Conservation (phyloP, 164 flowering plant species). For the Dillenia turbinata region DNA sequence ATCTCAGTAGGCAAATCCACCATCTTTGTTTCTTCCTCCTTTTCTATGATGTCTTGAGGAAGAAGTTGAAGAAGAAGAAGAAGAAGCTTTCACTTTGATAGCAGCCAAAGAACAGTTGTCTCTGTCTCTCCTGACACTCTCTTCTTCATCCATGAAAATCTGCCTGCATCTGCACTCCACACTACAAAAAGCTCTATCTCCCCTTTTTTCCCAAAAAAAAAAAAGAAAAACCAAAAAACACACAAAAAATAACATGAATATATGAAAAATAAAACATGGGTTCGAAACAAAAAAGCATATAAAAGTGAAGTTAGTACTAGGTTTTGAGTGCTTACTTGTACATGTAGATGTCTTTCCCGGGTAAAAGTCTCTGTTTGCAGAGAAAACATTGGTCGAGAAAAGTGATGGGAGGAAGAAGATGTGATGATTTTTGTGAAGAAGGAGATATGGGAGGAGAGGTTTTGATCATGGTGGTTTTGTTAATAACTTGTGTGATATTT, state of each 20-base stretch:
- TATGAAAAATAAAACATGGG: neutral
- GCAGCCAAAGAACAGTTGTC: constrained; percentile 41
- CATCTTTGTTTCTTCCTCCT: constrained; percentile 24
- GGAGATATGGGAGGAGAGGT: constrained; percentile 13
- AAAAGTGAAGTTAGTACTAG: too few species aligned
- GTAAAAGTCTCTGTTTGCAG: constrained; percentile 51
- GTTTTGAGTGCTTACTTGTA: constrained; percentile 46
- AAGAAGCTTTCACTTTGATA: constrained; percentile 16
- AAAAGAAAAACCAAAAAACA: neutral
- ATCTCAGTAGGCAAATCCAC: constrained; percentile 36
- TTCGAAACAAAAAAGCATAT: neutral
- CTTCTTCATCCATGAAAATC: constrained; percentile 67
- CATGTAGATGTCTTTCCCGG: constrained; percentile 74
- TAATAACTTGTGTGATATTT: constrained; percentile 41
- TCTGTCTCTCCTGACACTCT: constrained; percentile 22
- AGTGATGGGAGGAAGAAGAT: constrained; percentile 11
- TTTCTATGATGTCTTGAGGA: constrained; percentile 17
- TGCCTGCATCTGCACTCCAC: constrained; percentile 77
- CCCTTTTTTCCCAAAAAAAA: constrained; percentile 23
- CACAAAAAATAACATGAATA: neutral
- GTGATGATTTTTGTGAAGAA: constrained; percentile 2
- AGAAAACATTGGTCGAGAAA: constrained; percentile 61
- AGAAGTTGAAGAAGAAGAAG: constrained; percentile 11
- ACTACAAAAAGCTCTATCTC: constrained; percentile 71
- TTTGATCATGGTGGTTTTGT: constrained; percentile 29